Evolutionary conservation across 345 rosid genomes (phyloP).

Genomic region (Eucalyptus cladocalyx): DNA sequence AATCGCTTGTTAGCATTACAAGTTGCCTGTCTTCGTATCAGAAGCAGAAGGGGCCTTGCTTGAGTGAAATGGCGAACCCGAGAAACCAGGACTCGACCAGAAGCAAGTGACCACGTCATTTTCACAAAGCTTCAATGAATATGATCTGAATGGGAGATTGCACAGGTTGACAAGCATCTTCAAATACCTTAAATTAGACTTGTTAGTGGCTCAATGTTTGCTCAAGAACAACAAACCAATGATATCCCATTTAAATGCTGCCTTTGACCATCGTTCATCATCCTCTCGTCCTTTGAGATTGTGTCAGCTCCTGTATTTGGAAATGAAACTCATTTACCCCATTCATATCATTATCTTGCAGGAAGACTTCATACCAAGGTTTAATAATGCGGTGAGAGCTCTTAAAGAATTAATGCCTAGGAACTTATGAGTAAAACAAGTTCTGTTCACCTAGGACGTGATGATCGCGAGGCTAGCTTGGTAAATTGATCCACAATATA

Average conservation of each 20-base stretch:
- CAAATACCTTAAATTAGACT: background rate
- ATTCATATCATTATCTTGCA: background rate
- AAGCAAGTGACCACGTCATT: background rate
- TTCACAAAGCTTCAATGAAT: background rate
- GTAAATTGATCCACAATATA: background rate
- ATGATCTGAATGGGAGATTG: background rate
- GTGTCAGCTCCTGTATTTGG: background rate
- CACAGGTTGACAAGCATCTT: background rate
- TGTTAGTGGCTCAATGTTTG: background rate
- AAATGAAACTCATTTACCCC: background rate
- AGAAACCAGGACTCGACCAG: background rate
- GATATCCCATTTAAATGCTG: background rate
- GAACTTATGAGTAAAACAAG: background rate
- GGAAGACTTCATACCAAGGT: background rate
- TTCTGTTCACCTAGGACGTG: background rate
- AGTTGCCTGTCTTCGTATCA: background rate
- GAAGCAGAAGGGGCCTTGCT: background rate
- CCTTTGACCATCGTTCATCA: background rate
- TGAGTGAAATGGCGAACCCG: background rate
- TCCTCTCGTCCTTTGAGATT: background rate
- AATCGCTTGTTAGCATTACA: background rate
- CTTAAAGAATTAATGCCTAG: background rate
- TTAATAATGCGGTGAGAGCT: background rate
- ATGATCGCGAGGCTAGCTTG: background rate
- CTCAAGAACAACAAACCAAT: background rate